Evolutionary conservation across 495 filamentous ascomycete species (phyloP), one percentile per base, ranked within the genome.

Genomic region (Aspergillus haitiensis): DNA sequence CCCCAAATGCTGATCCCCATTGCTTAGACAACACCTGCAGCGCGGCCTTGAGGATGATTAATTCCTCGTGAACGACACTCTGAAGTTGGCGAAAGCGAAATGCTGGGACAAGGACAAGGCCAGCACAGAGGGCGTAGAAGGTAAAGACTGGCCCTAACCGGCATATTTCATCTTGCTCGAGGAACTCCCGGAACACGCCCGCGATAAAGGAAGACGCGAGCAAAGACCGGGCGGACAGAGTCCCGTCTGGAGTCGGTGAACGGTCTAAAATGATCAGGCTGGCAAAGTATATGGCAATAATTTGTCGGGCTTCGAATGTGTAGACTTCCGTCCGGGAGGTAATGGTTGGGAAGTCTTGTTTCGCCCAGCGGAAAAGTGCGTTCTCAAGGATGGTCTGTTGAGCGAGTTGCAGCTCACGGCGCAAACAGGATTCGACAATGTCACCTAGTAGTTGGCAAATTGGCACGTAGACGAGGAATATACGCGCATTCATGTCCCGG

Each of bases 261-360:
- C 54, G 54, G 16, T 56, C 54, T 7, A 56, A 42, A 7, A 56
- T 48, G 44, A 56, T 37, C 54, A 53, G 33, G n/a, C 11, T 39
- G 13, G 51, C 13, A 35, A 53, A 35, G 12, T 53, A 53, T 6
- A 18, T 18, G 33, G 36, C 35, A 1, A 56, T 27, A 5, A 56
- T 44, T 15, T 56, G 42, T 0, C 54, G 27, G 1, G 42, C 31
- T 48, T 56, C 31, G 9, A 56, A 12, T 9, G 54, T 47, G 42
- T 34, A 36, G 13, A 33, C 6, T 7, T 9, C 39, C 3, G 27
- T 34, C 3, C 40, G 54, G 8, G 16, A 27, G 12, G 54, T 16
- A 15, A 56, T 35, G 12, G 18, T 47, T 40, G 11, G 54, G 11
- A 56, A 18, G 6, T 56, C 42, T 9, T 37, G 27, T 33, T 56